Evolutionary conservation across 2,329 filamentous ascomycete species (phyloP).

Genomic region (Elsinoe australis): DNA sequence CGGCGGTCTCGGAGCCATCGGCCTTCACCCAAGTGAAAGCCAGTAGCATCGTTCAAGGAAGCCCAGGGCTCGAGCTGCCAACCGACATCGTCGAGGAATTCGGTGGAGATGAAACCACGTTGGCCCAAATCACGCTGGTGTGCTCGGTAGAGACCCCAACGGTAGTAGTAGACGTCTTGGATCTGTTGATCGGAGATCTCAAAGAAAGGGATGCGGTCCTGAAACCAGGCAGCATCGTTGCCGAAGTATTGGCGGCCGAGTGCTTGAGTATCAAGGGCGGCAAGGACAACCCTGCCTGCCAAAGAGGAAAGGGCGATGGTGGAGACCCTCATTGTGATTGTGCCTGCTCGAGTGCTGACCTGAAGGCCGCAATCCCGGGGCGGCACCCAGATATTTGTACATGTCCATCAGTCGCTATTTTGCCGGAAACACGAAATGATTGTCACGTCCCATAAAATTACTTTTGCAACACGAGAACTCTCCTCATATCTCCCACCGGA

Average conservation of each 20-base stretch:
- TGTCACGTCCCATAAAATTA: too few relatives aligned
- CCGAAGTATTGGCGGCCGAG: conserved; percentile 33
- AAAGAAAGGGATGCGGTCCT: conserved; percentile 34
- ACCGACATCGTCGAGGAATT: conserved; percentile 39
- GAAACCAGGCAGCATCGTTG: conserved; percentile 37
- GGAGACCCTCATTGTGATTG: conserved; percentile 7
- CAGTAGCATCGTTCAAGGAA: conserved; percentile 39
- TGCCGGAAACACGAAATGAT: too few relatives aligned
- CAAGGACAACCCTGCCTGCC: neutral
- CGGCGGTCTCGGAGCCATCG: conserved; percentile 40
- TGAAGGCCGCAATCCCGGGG: too few relatives aligned
- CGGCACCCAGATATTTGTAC: neutral
- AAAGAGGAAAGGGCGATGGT: neutral
- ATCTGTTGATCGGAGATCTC: conserved; percentile 34
- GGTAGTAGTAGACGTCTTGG: conserved; percentile 41
- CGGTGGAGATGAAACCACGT: conserved; percentile 39
- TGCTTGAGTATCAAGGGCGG: conserved; percentile 26
- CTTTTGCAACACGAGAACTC: too few relatives aligned
- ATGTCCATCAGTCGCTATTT: neutral
- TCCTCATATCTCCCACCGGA: conserved; percentile 13
- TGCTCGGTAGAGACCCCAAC: conserved; percentile 39
- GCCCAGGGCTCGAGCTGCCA: conserved; percentile 39
- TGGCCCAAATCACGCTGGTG: conserved; percentile 40
- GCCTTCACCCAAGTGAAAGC: conserved; percentile 39
- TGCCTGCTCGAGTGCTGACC: too few relatives aligned